Base-by-base conservation (phyloP, 2,329 filamentous ascomycete species). In the Coleophoma crateriformis region DNA sequence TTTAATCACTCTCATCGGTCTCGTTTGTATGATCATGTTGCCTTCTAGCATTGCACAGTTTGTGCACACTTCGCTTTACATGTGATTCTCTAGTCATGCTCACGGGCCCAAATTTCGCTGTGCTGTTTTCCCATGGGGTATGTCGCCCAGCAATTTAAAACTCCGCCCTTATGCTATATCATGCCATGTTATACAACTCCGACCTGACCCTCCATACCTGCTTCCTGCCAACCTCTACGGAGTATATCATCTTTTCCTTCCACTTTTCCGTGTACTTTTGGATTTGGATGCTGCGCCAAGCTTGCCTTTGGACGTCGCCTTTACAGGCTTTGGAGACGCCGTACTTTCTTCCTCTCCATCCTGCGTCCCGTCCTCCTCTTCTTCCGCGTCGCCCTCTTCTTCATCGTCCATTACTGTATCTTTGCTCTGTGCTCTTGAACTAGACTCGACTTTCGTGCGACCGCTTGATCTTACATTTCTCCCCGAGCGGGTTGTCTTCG, bases 401-500 rank as follows among this genome's bases (percentile, higher is more conserved):
- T 55, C 50, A 43, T 61, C 61, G 46, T 61, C 60, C 15, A 60
- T 56, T 35, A 61, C 59, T 7, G 62, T 66, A 49, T 64, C 61
- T 32, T 62, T 64, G 47, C 64, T 66, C 32, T 58, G 59, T 32
- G 63, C 58, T 44, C 65, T 58, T 33, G 67, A 65, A 32, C 61
- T 60, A 13, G 65, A 66, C 47, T 67, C 68, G 43, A 62, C 63
- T 55, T 68, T 67, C 6, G 64, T 58, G 57, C 72, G 73, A 12
- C 67, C 70, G 47, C 72, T 71, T 20, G 57, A 74, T 73, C 54
- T 73, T 68, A 50, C 52, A 19, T 56, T 56, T 49, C 62, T 55
- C 17, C 57, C 60, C 27, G 58, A 48, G 34, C 63, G 50, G n/a
- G 55, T 73, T 61, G 1, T 68, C 50, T 74, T 69, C 10, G 69